Evolutionary conservation across 2,329 filamentous ascomycete genomes (phyloP).

Genomic region (Penicillium griseofulvum): DNA sequence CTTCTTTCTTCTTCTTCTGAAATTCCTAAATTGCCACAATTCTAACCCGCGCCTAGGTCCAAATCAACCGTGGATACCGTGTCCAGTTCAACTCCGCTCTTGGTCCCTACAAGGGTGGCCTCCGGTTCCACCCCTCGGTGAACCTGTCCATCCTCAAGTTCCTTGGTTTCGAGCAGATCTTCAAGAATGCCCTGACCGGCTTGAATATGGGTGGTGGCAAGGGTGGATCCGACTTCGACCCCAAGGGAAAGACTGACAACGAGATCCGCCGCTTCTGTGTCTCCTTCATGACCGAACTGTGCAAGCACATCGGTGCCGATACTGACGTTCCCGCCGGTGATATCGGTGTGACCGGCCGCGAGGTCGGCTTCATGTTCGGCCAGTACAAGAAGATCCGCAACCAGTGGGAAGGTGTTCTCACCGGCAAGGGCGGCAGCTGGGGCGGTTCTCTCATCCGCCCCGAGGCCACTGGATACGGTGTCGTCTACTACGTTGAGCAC

Average conservation of each 20-base stretch:
- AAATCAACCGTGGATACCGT: constrained; percentile 92
- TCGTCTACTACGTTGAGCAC: constrained; percentile 94
- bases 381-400: constrained; percentile 86
- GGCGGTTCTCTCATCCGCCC: constrained; percentile 92
- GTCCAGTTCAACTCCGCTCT: constrained; percentile 98
- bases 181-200: constrained; percentile 98
- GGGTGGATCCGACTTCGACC: constrained; percentile 97
- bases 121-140: constrained; percentile 78
- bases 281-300: constrained; percentile 92
- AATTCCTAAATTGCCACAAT: background rate
- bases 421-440: constrained; percentile 91
- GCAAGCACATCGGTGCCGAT: constrained; percentile 92
- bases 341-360: constrained; percentile 87
- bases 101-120: constrained; percentile 96
- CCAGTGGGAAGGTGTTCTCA: constrained; percentile 93
- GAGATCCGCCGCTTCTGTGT: constrained; percentile 98
- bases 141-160: constrained; percentile 81
- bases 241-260: constrained; percentile 95
- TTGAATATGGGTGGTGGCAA: constrained; percentile 96
- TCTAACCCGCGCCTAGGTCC: constrained; percentile 53
- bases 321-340: constrained; percentile 96
- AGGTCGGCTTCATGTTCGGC: constrained; percentile 94
- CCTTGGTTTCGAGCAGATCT: constrained; percentile 98
- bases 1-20: background rate
- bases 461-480: constrained; percentile 93